Base-by-base conservation (phyloP, 768 basidiomycete genomes). In the Agrocybe praecox region DNA sequence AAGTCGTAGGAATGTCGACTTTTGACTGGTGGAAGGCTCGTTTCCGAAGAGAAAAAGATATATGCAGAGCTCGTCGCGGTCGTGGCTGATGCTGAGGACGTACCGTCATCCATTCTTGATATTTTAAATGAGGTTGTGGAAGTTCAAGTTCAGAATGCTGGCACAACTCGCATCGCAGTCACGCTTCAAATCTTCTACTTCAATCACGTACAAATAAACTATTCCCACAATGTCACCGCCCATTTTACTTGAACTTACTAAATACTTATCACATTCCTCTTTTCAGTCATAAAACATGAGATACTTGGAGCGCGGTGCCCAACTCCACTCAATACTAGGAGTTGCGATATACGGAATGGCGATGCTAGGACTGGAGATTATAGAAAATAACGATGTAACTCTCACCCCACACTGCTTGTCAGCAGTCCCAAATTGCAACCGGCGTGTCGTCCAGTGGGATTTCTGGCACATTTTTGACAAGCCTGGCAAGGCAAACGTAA, bases 11-110 rank as follows among this genome's bases (percentile, higher is more conserved):
- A 68, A 67, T 64, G 65, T 65, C 60, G 65, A 60, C 59, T 53
- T 54, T 57, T 55, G 62, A 69, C 62, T 62, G 61, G 64, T 67
- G 65, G 67, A 65, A 60, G 59, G 63, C 64, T 65, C 63, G 67
- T 72, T n/a, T 61, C 65, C 67, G 71, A 66, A 67, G 66, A 69
- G 66, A 67, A 74, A 75, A 76, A 71, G 67, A 74, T 57, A 73
- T 75, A 71, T 67, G 72, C 65, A 77, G 75, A 75, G 74, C 72
- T 79, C 71, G 84, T 77, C 77, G 86, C 76, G 73, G 86, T 75
- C 79, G 87, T 78, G 76, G 85, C 77, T 82, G 85, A 87, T 87
- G 87, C 80, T 88, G 88, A 81, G 71, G 77, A 89, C 88, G 88
- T 89, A 89, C 88, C 88, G 86, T 89, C 78, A 78, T 80, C 79